Evolutionary conservation across 208 protist genomes (phyloP).

Genomic region (Crithidia expoeki): DNA sequence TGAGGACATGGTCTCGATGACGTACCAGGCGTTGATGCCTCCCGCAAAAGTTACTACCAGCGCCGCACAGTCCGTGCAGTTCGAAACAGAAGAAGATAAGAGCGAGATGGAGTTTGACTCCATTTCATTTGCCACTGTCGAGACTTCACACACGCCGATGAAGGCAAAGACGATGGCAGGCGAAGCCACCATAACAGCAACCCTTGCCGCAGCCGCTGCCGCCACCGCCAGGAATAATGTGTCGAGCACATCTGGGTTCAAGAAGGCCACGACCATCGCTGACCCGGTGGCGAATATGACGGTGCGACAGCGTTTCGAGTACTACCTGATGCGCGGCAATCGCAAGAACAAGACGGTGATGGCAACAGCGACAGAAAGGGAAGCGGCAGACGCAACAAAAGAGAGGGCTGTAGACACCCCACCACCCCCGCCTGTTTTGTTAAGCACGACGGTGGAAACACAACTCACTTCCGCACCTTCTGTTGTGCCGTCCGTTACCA

Average conservation of each 20-base stretch:
- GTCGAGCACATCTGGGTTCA: neutral
- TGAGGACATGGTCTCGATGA: slow-evolving; percentile 7
- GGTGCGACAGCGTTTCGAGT: slow-evolving; percentile 17
- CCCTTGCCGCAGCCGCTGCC: too few species aligned
- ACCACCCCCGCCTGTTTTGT: too few species aligned
- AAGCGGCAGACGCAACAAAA: neutral
- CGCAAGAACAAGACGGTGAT: slow-evolving; percentile 10
- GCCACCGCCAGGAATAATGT: too few species aligned
- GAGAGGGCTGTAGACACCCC: too few species aligned
- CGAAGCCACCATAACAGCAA: too few species aligned
- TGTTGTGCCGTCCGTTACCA: neutral
- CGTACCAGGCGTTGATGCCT: slow-evolving; percentile 4
- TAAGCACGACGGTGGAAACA: neutral
- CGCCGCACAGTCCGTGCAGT: slow-evolving; percentile 11
- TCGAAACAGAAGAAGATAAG: slow-evolving; percentile 1
- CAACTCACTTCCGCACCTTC: neutral
- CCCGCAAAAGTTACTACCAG: neutral
- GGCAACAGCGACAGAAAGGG: neutral
- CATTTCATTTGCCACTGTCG: slow-evolving; percentile 13
- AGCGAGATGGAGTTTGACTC: slow-evolving; percentile 6
- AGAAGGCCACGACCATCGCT: neutral
- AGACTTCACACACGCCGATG: neutral
- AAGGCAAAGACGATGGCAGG: neutral
- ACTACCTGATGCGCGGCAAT: slow-evolving; percentile 4
- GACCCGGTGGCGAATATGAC: slow-evolving; percentile 14